Conservation (phyloP, 1,284 basidiomycete species). For the Ceratobasidium theobromae region DNA sequence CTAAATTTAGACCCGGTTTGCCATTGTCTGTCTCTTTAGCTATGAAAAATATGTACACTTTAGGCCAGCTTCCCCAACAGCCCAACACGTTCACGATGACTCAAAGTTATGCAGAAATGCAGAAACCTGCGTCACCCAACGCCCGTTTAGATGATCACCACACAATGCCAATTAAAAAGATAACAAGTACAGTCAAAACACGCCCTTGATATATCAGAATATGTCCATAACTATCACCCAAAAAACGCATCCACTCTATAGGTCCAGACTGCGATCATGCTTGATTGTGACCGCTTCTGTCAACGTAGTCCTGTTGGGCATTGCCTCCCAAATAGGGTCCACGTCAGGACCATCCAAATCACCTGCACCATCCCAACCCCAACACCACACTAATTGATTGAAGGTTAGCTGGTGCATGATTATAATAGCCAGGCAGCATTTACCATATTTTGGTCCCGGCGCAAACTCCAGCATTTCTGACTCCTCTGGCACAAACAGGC, state of each 20-base stretch:
- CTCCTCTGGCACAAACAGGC: slow-evolving; percentile 87
- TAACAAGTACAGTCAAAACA: neutral
- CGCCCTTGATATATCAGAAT: too few relatives aligned
- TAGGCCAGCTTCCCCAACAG: too few relatives aligned
- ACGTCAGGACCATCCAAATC: slow-evolving; percentile 93
- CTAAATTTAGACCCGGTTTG: too few relatives aligned
- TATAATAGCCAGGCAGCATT: slow-evolving; percentile 41
- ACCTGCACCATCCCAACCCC: slow-evolving; percentile 98
- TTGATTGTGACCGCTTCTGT: slow-evolving; percentile 67
- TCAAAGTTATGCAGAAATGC: too few relatives aligned
- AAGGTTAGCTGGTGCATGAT: slow-evolving; percentile 10
- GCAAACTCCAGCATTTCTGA: slow-evolving; percentile 70
- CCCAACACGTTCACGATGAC: too few relatives aligned
- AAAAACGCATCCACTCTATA: neutral
- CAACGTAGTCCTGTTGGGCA: slow-evolving; percentile 66
- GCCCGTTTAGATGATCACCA: too few relatives aligned
- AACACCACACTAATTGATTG: slow-evolving; percentile 80
- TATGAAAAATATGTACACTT: too few relatives aligned
- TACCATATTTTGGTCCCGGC: slow-evolving; percentile 84
- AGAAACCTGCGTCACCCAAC: too few relatives aligned
- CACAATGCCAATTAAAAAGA: too few relatives aligned
- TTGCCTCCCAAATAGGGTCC: slow-evolving; percentile 91
- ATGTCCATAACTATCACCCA: neutral
- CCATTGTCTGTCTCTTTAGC: too few relatives aligned
- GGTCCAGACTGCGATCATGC: slow-evolving; percentile 61